Base-by-base conservation (phyloP, 352 stramenopile genomes). In the Phytophthora tentaculata region DNA sequence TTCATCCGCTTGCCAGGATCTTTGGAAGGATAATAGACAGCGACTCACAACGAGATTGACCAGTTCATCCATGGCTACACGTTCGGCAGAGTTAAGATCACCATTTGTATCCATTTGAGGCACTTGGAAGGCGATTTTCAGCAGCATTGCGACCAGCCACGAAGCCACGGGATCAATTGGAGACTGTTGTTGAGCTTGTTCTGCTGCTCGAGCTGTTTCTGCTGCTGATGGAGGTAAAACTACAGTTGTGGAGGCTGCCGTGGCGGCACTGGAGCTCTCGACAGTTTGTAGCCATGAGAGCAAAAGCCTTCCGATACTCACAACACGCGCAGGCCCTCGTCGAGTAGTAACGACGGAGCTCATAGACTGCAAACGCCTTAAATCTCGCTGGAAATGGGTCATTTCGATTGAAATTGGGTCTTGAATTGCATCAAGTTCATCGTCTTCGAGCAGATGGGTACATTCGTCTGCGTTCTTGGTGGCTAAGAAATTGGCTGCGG, bases 141-240 rank as follows among this genome's bases (percentile, higher is more conserved):
- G 39, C 5, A 87, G 23, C 5, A 71, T 78, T 22, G 76, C 84
- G 5, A 76, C 70, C 0, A 92, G 72, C 82, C 84, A 90, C 14
- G 72, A 82, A 0, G 65, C 74, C 0, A 84, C 61, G 17, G 61
- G 49, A 24, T 60, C 58, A 45, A 63, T 57, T 48, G 57, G 56
- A 2, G 61, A 69, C 28, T 64, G 54, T 19, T 69, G 45, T 57
- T 64, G 56, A 39, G 48, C 48, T 16, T 71, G 49, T 29, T 69
- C 63, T 41, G 50, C 44, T 32, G 52, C 47, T 50, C 45, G 44
- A 7, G 64, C 69, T 20, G 53, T 49, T 57, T 70, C 67, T 29
- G 41, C 37, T 19, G 54, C 60, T 3, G 45, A 45, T 24, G 47
- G 49, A 62, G 66, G 45, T 14, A 51, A 61, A 43, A 39, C 29